phyloP scores from a whole-genome alignment of 768 basidiomycete genomes.

The Phylloporus arenicola region DNA sequence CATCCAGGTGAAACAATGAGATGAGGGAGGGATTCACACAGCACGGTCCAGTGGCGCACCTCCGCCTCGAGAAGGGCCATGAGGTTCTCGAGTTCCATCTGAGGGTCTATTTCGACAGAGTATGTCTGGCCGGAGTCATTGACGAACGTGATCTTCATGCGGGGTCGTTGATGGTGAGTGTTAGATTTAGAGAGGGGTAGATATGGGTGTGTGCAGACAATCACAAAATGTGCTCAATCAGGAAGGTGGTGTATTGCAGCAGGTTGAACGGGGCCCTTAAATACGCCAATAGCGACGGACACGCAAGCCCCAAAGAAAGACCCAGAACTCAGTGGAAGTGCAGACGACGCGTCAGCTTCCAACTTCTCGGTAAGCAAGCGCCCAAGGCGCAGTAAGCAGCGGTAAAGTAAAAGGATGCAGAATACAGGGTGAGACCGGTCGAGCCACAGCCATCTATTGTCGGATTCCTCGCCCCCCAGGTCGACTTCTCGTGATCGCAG shows the following conservation, averaged over 20 bases:
- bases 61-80: constrained; percentile 94
- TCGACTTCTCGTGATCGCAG: constrained; percentile 33
- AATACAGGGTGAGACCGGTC: neutral
- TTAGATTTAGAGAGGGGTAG: constrained; percentile 1
- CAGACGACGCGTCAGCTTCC: constrained; percentile 13
- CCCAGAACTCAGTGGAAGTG: constrained; percentile 19
- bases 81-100: constrained; percentile 89
- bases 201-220: constrained; percentile 1
- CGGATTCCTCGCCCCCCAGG: constrained; percentile 23
- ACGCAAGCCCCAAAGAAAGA: constrained; percentile 19
- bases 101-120: constrained; percentile 77
- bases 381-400: constrained; percentile 1
- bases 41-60: constrained; percentile 43
- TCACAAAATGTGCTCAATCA: constrained; percentile 16
- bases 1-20: neutral
- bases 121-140: constrained; percentile 62
- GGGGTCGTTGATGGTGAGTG: neutral
- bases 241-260: constrained; percentile 15
- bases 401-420: constrained; percentile 2
- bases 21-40: neutral
- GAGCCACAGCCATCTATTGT: constrained; percentile 15
- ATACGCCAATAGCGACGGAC: constrained; percentile 10
- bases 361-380: constrained; percentile 9
- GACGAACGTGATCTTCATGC: constrained; percentile 70
- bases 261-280: constrained; percentile 3